phyloP scores from a whole-genome alignment of 148 eudicot species.

The Polygonum aviculare region DNA sequence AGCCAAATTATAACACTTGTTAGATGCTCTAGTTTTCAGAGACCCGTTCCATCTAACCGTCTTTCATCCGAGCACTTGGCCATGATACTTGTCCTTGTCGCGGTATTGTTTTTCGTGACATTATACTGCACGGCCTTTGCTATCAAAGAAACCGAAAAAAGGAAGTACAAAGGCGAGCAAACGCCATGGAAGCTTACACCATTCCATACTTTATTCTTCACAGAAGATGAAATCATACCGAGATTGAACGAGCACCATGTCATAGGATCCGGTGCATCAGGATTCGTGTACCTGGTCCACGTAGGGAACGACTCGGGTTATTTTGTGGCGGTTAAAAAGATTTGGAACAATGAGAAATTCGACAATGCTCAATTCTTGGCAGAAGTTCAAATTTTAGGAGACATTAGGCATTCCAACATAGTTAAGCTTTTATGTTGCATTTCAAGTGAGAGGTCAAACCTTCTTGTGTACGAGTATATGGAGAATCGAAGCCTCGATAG shows the following conservation, averaged over 20 bases:
- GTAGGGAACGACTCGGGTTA: constrained; percentile 24
- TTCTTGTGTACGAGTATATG: constrained; percentile 74
- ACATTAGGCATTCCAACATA: constrained; percentile 60
- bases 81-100: constrained; percentile 30
- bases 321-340: constrained; percentile 47
- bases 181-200: constrained; percentile 48
- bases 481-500: constrained; percentile 58
- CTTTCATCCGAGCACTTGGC: constrained; percentile 24
- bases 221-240: constrained; percentile 33
- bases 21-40: constrained; percentile 26
- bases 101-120: constrained; percentile 21
- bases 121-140: constrained; percentile 20
- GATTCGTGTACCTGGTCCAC: constrained; percentile 42
- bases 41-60: constrained; percentile 1
- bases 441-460: constrained; percentile 46
- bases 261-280: constrained; percentile 69
- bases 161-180: constrained; percentile 23
- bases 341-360: constrained; percentile 32
- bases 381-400: constrained; percentile 52
- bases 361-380: constrained; percentile 40
- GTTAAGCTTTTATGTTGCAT: constrained; percentile 70
- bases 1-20: constrained; percentile 25
- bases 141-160: constrained; percentile 19
- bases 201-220: constrained; percentile 45
- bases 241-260: constrained; percentile 43